Evolutionary conservation across 768 basidiomycete species (phyloP).

Genomic region (Neoboletus brunneissimus): DNA sequence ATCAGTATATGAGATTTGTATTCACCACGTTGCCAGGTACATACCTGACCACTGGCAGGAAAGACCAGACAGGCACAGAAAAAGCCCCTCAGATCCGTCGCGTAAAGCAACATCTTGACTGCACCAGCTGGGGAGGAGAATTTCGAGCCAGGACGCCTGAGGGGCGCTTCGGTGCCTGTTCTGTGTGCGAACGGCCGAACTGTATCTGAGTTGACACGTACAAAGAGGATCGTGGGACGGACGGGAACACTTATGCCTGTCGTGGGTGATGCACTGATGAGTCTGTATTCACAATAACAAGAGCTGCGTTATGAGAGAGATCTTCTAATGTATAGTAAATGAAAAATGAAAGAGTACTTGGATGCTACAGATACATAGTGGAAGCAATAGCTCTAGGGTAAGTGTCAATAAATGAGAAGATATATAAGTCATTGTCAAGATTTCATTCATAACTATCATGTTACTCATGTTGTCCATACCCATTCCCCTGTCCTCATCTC

Average conservation of each 20-base stretch:
- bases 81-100: neutral
- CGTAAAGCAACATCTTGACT: neutral
- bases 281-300: neutral
- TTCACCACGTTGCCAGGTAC: neutral
- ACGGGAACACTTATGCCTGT: neutral
- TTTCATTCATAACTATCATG: neutral
- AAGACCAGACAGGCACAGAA: neutral
- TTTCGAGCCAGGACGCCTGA: neutral
- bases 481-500: constrained; percentile 4
- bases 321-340: neutral
- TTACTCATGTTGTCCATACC: neutral
- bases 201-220: neutral
- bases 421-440: neutral
- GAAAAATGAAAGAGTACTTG: too few relatives aligned
- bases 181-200: neutral
- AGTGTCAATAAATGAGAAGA: neutral
- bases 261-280: too few relatives aligned
- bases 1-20: neutral
- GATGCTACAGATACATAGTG: neutral
- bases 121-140: neutral
- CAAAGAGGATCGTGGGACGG: neutral
- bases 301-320: neutral
- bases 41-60: neutral
- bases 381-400: neutral
- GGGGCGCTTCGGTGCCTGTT: neutral